Percentiles rank a stretch among this genome's conserved stretches.
Conservation (phyloP, 2,329 filamentous ascomycete genomes). For the Colletotrichum sansevieriae region DNA sequence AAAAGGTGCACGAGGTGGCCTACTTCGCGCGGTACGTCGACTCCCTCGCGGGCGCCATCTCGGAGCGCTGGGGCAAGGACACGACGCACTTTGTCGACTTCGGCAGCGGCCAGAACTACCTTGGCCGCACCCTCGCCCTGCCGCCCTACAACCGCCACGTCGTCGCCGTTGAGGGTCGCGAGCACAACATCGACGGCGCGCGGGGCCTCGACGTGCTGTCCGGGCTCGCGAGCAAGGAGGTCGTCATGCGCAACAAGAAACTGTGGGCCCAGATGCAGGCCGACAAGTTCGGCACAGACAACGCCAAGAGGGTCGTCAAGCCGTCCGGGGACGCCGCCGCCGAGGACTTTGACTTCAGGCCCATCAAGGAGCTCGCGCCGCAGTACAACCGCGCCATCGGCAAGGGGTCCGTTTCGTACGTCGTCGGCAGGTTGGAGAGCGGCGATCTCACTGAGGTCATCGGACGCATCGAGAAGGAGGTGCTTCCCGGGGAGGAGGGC, state of each 20-base stretch:
- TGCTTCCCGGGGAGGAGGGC: constrained; percentile 46
- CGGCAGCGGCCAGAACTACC: constrained; percentile 96
- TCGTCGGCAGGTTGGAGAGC: constrained; percentile 79
- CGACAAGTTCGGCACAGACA: constrained; percentile 57
- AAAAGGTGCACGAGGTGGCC: constrained; percentile 94
- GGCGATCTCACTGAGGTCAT: constrained; percentile 79
- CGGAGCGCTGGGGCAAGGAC: constrained; percentile 64
- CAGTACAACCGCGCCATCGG: constrained; percentile 70
- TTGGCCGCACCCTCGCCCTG: constrained; percentile 88
- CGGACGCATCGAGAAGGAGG: constrained; percentile 67
- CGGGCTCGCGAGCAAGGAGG: constrained; percentile 78
- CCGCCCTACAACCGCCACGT: constrained; percentile 88
- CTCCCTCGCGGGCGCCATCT: constrained; percentile 68
- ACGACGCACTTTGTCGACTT: constrained; percentile 95
- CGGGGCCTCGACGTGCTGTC: constrained; percentile 87
- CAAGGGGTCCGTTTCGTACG: constrained; percentile 80
- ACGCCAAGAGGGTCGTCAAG: constrained; percentile 47
- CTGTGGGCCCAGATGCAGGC: constrained; percentile 69
- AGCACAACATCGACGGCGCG: constrained; percentile 88
- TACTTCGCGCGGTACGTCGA: constrained; percentile 91
- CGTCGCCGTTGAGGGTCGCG: constrained; percentile 89
- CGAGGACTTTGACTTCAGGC: constrained; percentile 58
- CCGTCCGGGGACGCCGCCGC: constrained; percentile 22
- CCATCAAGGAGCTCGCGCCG: constrained; percentile 62
- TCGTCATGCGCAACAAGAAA: constrained; percentile 87